Evolutionary conservation across 306 rosid species (phyloP).

Genomic region (Rosa multiflora): DNA sequence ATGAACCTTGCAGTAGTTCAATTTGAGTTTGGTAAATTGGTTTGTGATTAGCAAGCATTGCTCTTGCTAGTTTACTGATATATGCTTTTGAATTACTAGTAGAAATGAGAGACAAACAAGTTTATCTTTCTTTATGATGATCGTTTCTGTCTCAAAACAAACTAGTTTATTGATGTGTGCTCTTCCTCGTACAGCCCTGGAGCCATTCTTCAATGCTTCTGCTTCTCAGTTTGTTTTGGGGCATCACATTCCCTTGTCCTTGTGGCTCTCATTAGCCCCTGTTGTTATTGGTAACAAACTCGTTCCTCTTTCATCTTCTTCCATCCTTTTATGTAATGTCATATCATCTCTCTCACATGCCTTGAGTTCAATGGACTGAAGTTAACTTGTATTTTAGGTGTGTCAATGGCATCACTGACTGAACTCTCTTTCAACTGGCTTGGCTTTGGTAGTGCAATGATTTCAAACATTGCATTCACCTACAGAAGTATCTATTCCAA

Average conservation of each 20-base stretch:
- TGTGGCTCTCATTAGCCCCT: conserved; percentile 93
- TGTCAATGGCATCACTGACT: conserved; percentile 92
- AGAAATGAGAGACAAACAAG: background rate
- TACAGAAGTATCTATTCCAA: conserved; percentile 87
- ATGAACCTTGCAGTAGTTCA: background rate
- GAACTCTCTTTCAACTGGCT: conserved; percentile 95
- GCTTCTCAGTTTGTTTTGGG: conserved; percentile 95
- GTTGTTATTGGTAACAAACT: conserved; percentile 80
- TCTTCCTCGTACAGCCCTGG: conserved; percentile 62
- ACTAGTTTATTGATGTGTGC: background rate
- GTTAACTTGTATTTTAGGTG: conserved; percentile 53
- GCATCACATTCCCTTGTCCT: conserved; percentile 66
- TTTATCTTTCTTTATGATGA: background rate
- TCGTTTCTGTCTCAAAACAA: background rate
- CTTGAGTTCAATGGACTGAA: background rate
- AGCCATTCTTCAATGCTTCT: conserved; percentile 94
- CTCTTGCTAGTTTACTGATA: background rate
- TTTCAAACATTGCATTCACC: conserved; percentile 90
- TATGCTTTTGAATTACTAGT: background rate
- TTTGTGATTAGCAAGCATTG: background rate
- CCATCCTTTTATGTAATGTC: background rate
- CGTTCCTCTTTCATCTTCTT: background rate
- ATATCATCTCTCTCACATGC: background rate
- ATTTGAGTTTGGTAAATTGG: background rate
- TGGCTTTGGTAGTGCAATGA: conserved; percentile 92